These are phyloP conservation scores for Vaucheria bursata DNA, from an alignment of 352 stramenopile species.

Conservation along the genomic window DNA sequence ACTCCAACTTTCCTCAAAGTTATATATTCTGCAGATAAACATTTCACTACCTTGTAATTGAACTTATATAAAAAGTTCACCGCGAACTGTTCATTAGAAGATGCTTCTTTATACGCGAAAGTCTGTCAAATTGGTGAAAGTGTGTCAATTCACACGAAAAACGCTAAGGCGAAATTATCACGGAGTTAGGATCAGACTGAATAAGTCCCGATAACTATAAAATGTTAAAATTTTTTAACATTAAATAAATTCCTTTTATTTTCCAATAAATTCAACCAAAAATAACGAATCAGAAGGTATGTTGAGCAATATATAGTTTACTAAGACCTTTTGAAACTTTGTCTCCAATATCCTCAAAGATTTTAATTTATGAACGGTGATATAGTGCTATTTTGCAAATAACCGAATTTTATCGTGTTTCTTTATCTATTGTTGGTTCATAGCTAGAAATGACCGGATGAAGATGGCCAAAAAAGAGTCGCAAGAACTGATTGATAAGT, in stretches of 20 bases:
- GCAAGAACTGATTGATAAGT: conserved; percentile 68
- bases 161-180: too few species aligned
- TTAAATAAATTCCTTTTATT: too few species aligned
- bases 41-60: neutral
- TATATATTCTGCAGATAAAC: neutral
- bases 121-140: too few species aligned
- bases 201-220: too few species aligned
- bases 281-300: too few species aligned
- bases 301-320: too few species aligned
- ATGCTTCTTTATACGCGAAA: too few species aligned
- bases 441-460: conserved; percentile 69
- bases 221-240: too few species aligned
- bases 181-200: too few species aligned
- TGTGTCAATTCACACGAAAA: too few species aligned
- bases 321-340: conserved; percentile 2
- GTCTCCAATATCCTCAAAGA: neutral
- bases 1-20: neutral
- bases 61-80: neutral
- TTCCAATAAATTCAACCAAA: too few species aligned
- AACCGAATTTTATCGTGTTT: neutral
- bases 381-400: neutral
- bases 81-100: neutral
- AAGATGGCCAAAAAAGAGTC: conserved; percentile 75
- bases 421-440: too few species aligned
- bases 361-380: neutral